phyloP scores from a whole-genome alignment of 371 early-diverging fungal species.

The Batrachochytrium dendrobatidis region DNA sequence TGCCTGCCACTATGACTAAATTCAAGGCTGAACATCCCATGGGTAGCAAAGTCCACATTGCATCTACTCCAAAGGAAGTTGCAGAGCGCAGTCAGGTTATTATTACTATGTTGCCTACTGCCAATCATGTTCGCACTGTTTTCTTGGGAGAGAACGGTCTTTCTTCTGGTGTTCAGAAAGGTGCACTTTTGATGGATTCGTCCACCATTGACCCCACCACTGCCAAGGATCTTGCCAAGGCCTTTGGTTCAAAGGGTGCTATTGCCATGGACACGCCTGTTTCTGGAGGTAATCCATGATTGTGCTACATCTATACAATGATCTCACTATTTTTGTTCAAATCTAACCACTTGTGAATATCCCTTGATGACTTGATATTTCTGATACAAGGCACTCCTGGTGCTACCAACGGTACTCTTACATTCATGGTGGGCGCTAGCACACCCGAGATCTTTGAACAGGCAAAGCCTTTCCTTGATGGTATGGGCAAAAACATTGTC shows the following conservation, averaged over 20 bases:
- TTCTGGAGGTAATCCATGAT: slow-evolving; percentile 71
- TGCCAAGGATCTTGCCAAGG: slow-evolving; percentile 57
- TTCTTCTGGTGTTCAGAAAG: slow-evolving; percentile 36
- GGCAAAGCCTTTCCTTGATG: slow-evolving; percentile 56
- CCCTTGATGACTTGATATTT: not conserved
- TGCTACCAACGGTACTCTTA: slow-evolving; percentile 85
- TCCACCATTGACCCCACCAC: slow-evolving; percentile 82
- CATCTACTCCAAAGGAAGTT: slow-evolving; percentile 57
- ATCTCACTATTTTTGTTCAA: not conserved
- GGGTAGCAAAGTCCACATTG: slow-evolving; percentile 23
- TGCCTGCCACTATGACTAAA: slow-evolving; percentile 33
- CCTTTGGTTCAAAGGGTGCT: slow-evolving; percentile 49
- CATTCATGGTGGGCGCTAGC: slow-evolving; percentile 93
- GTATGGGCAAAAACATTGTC: slow-evolving; percentile 93
- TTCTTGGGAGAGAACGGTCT: slow-evolving; percentile 67
- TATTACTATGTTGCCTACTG: slow-evolving; percentile 87
- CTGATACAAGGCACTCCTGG: slow-evolving; percentile 62
- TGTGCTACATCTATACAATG: too few relatives aligned
- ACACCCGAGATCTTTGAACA: slow-evolving; percentile 47
- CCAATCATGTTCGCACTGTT: slow-evolving; percentile 63
- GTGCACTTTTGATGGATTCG: slow-evolving; percentile 72
- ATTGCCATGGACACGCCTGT: slow-evolving; percentile 92
- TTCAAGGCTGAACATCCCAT: slow-evolving; percentile 41
- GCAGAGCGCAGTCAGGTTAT: slow-evolving; percentile 67
- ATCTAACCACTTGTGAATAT: not conserved